Evolutionary conservation across 2,329 filamentous ascomycete genomes (phyloP), one percentile per base, ranked within the genome.

Genomic region (Monosporascus sp.): DNA sequence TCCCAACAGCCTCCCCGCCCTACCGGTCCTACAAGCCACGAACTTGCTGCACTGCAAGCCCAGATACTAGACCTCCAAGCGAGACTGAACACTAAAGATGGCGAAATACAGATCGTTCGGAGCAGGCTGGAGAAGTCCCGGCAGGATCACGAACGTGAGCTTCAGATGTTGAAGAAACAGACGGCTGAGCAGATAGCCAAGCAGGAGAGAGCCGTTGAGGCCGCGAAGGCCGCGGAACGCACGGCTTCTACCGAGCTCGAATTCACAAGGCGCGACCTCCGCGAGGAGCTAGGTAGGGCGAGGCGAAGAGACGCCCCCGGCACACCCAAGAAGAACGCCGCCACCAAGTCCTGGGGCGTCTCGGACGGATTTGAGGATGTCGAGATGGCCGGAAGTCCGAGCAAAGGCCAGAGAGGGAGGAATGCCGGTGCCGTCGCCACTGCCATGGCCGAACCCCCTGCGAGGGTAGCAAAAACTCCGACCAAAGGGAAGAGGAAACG

Each of bases 341-440:
- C 71, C 1, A 69, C 76, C 27, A 83, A 79, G 65, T 70, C 73
- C 1, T 81, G 81, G 70, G 75, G 79, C 1, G 73, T 88, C 48
- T 80, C 87, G 1, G 89, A 94, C 68, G 89, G 89, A 0, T 94
- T 94, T 61, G 88, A 92, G 55, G 83, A 89, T 55, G 73, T 82
- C 57, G 81, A 84, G 56, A 73, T 82, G 51, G 72, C 75, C 7
- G 65, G 68, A 5, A 84, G 81, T 52, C 81, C 81, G 1, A 78
- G 70, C 62, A 82, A 80, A 60, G 74, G 72, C 1, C 72, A 75
- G 49, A 69, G 73, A 49, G 70, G 58, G 59, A 75, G 67, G 56
- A 72, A 74, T 50, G 66, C 68, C 0, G 73, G 73, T 1, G 68
- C 77, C 0, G 70, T 78, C 2, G 72, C 76, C 3, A 64, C 69